Evolutionary conservation across 352 stramenopile genomes (phyloP), one percentile per base, ranked within the genome.

Genomic region (Globisporangium middletonii): DNA sequence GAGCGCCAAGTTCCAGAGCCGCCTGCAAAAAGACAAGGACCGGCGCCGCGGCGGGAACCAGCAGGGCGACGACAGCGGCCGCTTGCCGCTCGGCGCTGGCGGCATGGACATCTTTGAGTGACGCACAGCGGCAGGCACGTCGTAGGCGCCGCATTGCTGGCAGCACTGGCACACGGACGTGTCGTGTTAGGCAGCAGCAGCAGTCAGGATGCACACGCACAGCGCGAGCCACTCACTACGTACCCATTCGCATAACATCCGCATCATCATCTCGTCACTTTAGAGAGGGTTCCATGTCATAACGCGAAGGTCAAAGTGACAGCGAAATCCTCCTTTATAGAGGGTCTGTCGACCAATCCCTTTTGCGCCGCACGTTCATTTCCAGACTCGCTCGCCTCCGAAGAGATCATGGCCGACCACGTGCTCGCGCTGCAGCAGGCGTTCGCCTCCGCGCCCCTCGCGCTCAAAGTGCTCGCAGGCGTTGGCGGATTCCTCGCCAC

Each of bases 11-110:
- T 93, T 93, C 63, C 79, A 91, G 63, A 75, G 65, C 54, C 79
- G 77, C 47, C 42, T 81, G 65, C 74, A 85, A 55, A 89, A 92
- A 50, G 83, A 92, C 44, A 89, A 89, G 57, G 83, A 92, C 33
- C 79, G 81, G 12, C 81, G 79, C 42, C 72, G 77, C 18, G 66
- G 67, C 48, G 67, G 73, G 59, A 77, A 78, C 59, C 67, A 77
- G 53, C 71, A 74, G 61, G 63, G 66, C 38, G 78, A 83, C 43
- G 75, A 83, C 30, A 30, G 19, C 6, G 50, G 35, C 12, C 72
- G 65, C 50, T 54, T 57, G 23, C 64, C 58, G 28, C 75, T 63
- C 27, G 69, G 62, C 28, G 67, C 64, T 19, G 67, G 58, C 28
- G 76, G 71, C 43, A 83, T 86, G 73, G 76, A 84, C 54, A 83